phyloP scores from a whole-genome alignment of 805 yeast genomes.

The Starmerella asiatica region DNA sequence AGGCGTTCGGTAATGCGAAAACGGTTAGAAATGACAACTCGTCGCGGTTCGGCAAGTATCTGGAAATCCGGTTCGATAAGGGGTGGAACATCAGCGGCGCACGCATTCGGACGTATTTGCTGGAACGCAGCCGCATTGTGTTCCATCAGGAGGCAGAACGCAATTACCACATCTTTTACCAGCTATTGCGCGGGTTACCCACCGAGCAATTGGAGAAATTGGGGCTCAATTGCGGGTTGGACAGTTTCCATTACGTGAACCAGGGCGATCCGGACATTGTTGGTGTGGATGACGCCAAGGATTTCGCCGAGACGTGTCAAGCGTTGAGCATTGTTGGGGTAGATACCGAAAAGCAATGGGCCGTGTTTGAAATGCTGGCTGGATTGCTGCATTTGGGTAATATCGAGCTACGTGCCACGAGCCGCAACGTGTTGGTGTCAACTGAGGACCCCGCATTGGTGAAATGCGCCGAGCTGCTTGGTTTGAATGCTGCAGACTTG shows the following conservation, averaged over 20 bases:
- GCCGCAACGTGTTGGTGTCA: constrained; percentile 67
- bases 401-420: constrained; percentile 68
- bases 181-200: constrained; percentile 56
- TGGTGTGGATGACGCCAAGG: constrained; percentile 71
- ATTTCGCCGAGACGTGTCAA: constrained; percentile 58
- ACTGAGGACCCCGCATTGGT: constrained; percentile 78
- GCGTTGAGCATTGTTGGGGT: constrained; percentile 77
- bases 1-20: constrained; percentile 96
- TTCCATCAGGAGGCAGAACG: constrained; percentile 86
- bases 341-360: constrained; percentile 40
- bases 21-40: constrained; percentile 96
- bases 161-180: constrained; percentile 91
- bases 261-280: constrained; percentile 61
- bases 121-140: constrained; percentile 88
- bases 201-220: constrained; percentile 42
- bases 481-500: constrained; percentile 57
- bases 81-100: constrained; percentile 82
- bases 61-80: constrained; percentile 75
- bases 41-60: constrained; percentile 91
- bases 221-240: constrained; percentile 43
- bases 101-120: constrained; percentile 75
- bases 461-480: constrained; percentile 72
- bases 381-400: constrained; percentile 89
- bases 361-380: constrained; percentile 67
- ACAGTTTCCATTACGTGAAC: constrained; percentile 66